phyloP scores from a whole-genome alignment of 805 yeast species.

The Yamadazyma sp. region DNA sequence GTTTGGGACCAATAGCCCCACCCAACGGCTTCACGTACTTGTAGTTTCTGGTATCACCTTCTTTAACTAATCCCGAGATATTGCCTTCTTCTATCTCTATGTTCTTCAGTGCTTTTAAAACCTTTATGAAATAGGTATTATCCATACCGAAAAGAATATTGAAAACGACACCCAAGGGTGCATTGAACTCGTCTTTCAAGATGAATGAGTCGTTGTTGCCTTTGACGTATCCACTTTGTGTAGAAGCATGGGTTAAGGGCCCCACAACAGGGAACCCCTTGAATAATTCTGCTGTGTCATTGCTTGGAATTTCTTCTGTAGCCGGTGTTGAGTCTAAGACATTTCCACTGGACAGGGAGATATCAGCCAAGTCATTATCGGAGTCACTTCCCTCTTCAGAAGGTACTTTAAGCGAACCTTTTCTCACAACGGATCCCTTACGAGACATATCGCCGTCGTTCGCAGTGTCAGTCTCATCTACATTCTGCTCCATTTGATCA shows the following conservation, averaged over 20 bases:
- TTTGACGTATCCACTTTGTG: conserved; percentile 45
- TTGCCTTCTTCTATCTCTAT: conserved; percentile 52
- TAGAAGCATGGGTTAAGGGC: conserved; percentile 51
- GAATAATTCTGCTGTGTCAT: no score
- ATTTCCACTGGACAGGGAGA: not conserved
- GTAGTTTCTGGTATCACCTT: conserved; percentile 46
- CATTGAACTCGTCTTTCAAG: conserved; percentile 51
- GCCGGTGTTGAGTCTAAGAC: no score
- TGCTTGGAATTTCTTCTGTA: no score
- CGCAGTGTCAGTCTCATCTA: conserved; percentile 4
- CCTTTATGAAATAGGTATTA: conserved; percentile 39
- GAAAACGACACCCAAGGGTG: conserved; percentile 66
- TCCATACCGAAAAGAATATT: conserved; percentile 64
- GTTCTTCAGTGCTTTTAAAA: conserved; percentile 63
- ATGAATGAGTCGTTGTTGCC: conserved; percentile 54
- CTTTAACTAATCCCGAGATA: conserved; percentile 28
- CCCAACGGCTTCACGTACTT: conserved; percentile 62
- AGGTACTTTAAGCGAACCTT: not conserved
- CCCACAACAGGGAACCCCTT: conserved; percentile 44
- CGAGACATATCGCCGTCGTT: not conserved
- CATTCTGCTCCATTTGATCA: conserved; percentile 2
- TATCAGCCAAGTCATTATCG: conserved; percentile 1
- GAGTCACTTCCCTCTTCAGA: not conserved
- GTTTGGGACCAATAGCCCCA: conserved; percentile 74
- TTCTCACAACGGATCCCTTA: not conserved